phyloP scores from a whole-genome alignment of 2,329 filamentous ascomycete species.

The Bipolaris oryzae region DNA sequence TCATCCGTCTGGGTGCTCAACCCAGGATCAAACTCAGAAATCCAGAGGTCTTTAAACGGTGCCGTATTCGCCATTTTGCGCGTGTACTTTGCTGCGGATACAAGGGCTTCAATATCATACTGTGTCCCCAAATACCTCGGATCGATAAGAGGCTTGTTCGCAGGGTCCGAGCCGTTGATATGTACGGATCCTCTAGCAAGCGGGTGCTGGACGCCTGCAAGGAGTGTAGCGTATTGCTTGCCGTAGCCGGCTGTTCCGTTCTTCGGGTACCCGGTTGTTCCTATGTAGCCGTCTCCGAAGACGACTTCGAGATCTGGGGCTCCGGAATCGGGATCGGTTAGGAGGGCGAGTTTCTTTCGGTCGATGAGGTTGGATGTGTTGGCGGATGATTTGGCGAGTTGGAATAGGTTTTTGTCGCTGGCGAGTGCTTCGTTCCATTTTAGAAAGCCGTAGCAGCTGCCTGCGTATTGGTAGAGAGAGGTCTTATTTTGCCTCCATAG shows the following conservation, averaged over 20 bases:
- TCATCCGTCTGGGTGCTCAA: slow-evolving; percentile 23
- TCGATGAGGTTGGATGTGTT: slow-evolving; percentile 19
- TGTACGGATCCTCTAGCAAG: slow-evolving; percentile 32
- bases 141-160: slow-evolving; percentile 24
- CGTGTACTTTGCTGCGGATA: slow-evolving; percentile 25
- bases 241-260: slow-evolving; percentile 29
- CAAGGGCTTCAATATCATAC: slow-evolving; percentile 26
- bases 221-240: slow-evolving; percentile 34
- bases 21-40: slow-evolving; percentile 37
- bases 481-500: slow-evolving; percentile 39
- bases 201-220: slow-evolving; percentile 41
- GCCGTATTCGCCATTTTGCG: slow-evolving; percentile 28
- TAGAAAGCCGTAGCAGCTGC: slow-evolving; percentile 49
- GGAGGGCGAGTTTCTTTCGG: slow-evolving; percentile 40
- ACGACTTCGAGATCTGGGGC: slow-evolving; percentile 53
- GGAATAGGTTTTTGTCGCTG: slow-evolving; percentile 20
- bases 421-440: slow-evolving; percentile 51
- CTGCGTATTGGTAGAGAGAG: slow-evolving; percentile 50
- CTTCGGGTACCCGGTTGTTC: slow-evolving; percentile 42
- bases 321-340: slow-evolving; percentile 28
- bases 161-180: slow-evolving; percentile 20
- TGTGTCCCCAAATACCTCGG: slow-evolving; percentile 27
- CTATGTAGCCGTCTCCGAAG: slow-evolving; percentile 54
- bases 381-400: slow-evolving; percentile 19
- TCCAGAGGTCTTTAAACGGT: slow-evolving; percentile 35